Evolutionary conservation across 2,329 filamentous ascomycete genomes (phyloP).

Genomic region (Penicillium sp.): DNA sequence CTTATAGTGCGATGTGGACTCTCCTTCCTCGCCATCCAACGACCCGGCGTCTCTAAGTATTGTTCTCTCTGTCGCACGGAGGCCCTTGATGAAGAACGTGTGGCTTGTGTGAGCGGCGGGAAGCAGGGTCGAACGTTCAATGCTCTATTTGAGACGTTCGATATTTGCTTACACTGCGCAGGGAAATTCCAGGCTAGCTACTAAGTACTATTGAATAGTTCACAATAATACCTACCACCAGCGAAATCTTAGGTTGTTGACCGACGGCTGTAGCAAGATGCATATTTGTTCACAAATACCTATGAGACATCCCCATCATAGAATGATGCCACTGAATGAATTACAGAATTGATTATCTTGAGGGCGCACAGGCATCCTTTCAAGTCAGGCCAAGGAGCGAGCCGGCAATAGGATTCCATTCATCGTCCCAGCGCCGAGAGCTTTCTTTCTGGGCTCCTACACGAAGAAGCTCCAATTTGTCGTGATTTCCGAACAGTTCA

Average conservation of each 20-base stretch:
- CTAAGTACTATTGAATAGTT: conserved; percentile 1
- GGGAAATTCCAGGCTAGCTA: conserved; percentile 32
- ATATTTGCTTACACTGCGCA: conserved; percentile 37
- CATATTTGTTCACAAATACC: neutral
- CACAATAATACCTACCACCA: neutral
- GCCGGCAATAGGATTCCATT: conserved; percentile 83
- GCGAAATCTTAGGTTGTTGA: too few relatives aligned
- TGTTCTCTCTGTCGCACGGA: conserved; percentile 52
- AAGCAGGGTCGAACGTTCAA: conserved; percentile 23
- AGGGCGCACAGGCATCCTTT: neutral
- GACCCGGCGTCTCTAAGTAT: conserved; percentile 51
- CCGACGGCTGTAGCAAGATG: neutral
- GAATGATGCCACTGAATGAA: neutral
- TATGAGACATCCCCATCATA: neutral
- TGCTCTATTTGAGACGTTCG: conserved; percentile 31
- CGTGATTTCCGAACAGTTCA: conserved; percentile 58
- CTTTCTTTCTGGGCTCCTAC: conserved; percentile 71
- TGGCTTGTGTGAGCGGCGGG: conserved; percentile 19
- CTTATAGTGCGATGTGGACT: conserved; percentile 50
- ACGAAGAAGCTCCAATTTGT: conserved; percentile 59
- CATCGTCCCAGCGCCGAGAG: conserved; percentile 76
- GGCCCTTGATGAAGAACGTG: conserved; percentile 46
- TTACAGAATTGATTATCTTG: neutral
- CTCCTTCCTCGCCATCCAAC: conserved; percentile 54
- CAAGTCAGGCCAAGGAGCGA: conserved; percentile 57